phyloP scores from a whole-genome alignment of 2,329 filamentous ascomycete species.

The Sporothrix mexicana region DNA sequence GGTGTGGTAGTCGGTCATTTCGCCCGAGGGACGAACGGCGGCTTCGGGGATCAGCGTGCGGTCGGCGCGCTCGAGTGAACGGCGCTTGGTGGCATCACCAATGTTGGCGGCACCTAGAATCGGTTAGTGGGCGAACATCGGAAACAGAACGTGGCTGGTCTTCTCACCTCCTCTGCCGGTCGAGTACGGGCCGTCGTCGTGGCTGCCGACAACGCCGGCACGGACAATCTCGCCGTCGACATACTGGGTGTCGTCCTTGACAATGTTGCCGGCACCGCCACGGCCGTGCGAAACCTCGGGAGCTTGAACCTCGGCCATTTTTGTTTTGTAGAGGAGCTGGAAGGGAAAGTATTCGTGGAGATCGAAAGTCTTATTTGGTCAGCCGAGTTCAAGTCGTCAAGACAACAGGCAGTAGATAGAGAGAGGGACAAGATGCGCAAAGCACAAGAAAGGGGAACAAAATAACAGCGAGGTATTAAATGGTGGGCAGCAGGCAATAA shows the following conservation, averaged over 20 bases:
- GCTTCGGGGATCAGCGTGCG: slow-evolving; percentile 59
- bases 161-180: slow-evolving; percentile 63
- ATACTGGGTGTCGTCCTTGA: slow-evolving; percentile 62
- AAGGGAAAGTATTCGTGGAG: background rate
- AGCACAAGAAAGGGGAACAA: background rate
- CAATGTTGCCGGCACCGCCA: slow-evolving; percentile 67
- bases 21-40: slow-evolving; percentile 56
- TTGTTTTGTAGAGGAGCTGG: background rate
- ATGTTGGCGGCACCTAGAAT: slow-evolving; percentile 63
- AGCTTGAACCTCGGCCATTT: slow-evolving; percentile 30
- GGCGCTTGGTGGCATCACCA: slow-evolving; percentile 52
- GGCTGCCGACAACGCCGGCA: slow-evolving; percentile 58
- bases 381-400: background rate
- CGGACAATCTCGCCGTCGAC: slow-evolving; percentile 68
- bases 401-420: background rate
- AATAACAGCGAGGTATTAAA: slow-evolving; percentile 26
- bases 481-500: background rate
- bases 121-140: slow-evolving; percentile 24
- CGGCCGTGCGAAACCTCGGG: slow-evolving; percentile 65
- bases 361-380: background rate
- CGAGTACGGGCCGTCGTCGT: slow-evolving; percentile 64
- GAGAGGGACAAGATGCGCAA: background rate
- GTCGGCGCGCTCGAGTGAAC: slow-evolving; percentile 53
- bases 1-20: slow-evolving; percentile 60
- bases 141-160: too few relatives aligned